Evolutionary conservation across 148 eudicot species (phyloP).

Genomic region (Vaccinium vitisidaea): DNA sequence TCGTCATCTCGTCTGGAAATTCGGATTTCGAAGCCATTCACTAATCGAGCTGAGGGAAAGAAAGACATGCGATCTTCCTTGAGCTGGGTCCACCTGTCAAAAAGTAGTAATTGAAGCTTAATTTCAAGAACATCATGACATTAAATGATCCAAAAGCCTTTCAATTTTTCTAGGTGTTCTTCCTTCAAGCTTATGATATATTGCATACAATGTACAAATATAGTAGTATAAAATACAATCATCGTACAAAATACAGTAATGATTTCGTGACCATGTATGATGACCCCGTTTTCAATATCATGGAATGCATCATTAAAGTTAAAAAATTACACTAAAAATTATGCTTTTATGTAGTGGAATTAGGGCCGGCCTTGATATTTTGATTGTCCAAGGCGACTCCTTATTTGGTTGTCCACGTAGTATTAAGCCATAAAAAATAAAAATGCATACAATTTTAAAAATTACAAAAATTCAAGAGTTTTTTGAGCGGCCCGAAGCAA

Average conservation of each 20-base stretch:
- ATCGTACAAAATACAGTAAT: neutral
- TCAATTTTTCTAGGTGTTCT: neutral
- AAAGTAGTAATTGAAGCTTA: neutral
- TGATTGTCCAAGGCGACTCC: no score
- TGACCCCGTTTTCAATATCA: neutral
- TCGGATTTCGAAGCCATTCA: conserved; percentile 46
- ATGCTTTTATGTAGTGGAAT: neutral
- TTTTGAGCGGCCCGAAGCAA: no score
- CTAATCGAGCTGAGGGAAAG: conserved; percentile 61
- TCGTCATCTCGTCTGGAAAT: conserved; percentile 27
- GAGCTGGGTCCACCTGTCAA: conserved; percentile 48
- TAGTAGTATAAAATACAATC: neutral
- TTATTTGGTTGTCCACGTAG: no score
- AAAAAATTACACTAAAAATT: neutral
- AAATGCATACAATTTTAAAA: no score
- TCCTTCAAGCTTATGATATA: neutral
- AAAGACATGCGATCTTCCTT: conserved; percentile 55
- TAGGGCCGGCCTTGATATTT: no score
- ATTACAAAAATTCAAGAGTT: no score
- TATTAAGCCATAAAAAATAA: no score
- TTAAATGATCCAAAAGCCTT: neutral
- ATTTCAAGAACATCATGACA: neutral
- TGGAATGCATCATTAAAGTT: neutral
- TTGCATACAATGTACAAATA: neutral
- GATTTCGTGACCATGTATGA: neutral